Evolutionary conservation across 306 rosid species (phyloP).

Genomic region (Prunus mume): DNA sequence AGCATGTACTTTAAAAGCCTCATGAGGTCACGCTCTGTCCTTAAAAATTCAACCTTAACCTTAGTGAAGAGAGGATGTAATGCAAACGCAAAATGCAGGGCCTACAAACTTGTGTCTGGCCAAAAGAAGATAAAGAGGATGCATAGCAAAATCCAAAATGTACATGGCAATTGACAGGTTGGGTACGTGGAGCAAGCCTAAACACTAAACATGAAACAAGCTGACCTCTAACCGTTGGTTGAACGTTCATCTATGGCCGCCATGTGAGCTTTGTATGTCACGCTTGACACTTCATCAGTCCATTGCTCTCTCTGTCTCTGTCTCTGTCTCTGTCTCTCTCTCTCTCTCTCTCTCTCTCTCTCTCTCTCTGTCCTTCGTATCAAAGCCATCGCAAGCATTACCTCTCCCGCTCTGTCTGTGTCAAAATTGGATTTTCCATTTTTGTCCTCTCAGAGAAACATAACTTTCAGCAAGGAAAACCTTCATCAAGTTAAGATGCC

Average conservation of each 20-base stretch:
- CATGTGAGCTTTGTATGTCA: neutral
- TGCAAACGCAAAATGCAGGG: neutral
- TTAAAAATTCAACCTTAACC: too few species aligned
- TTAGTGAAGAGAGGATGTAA: too few species aligned
- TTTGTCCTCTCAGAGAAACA: slow-evolving; percentile 1
- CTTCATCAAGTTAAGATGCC: slow-evolving; percentile 13
- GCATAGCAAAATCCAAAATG: too few species aligned
- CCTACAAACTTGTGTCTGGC: neutral
- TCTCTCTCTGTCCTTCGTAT: neutral
- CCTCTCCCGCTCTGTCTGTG: slow-evolving; percentile 21
- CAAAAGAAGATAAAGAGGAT: neutral
- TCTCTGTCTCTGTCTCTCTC: neutral
- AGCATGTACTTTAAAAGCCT: too few species aligned
- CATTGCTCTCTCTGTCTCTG: neutral
- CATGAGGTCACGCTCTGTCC: too few species aligned
- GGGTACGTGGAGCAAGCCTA: slow-evolving; percentile 24
- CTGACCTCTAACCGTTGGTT: slow-evolving; percentile 2
- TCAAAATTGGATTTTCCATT: slow-evolving; percentile 21
- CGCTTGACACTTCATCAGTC: neutral
- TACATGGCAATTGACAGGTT: slow-evolving; percentile 11
- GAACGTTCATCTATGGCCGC: neutral
- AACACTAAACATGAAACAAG: slow-evolving; percentile 18
- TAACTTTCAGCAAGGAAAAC: slow-evolving; percentile 10
- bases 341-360: slow-evolving; percentile 12
- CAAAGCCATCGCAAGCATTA: slow-evolving; percentile 30